Conservation (phyloP, 768 basidiomycete species). For the Candolleomyces eurysporus region DNA sequence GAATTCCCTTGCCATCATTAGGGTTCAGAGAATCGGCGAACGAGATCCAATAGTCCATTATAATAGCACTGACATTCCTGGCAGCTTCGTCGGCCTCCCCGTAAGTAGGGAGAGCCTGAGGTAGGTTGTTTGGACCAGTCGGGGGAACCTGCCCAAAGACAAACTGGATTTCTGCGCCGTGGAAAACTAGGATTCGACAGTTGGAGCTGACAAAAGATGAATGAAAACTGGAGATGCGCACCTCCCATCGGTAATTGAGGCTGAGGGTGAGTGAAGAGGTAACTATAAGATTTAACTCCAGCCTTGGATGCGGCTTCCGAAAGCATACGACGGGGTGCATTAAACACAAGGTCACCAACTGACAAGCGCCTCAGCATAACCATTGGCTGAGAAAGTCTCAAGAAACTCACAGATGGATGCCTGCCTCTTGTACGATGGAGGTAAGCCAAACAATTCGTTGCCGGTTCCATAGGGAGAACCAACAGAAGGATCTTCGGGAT, state of each 20-base stretch:
- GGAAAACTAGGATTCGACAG: constrained; percentile 31
- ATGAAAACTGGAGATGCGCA: constrained; percentile 26
- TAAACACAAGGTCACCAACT: constrained; percentile 41
- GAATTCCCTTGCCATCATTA: constrained; percentile 33
- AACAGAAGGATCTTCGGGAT: constrained; percentile 39
- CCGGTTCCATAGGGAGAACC: constrained; percentile 50
- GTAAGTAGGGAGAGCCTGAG: background rate
- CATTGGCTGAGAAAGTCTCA: background rate
- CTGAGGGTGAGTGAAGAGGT: constrained; percentile 42
- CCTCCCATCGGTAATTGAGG: constrained; percentile 26
- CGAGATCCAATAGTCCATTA: constrained; percentile 45
- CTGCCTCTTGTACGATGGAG: constrained; percentile 28
- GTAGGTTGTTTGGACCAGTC: no score
- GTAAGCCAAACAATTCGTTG: constrained; percentile 40
- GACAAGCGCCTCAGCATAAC: background rate
- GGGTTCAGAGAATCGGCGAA: constrained; percentile 37
- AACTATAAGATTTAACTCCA: constrained; percentile 39
- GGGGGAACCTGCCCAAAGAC: constrained; percentile 29
- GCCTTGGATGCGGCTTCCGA: constrained; percentile 35
- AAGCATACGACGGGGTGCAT: constrained; percentile 36
- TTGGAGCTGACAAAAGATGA: constrained; percentile 5
- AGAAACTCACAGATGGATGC: constrained; percentile 25
- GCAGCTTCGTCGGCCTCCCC: constrained; percentile 18
- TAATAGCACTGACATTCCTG: constrained; percentile 24
- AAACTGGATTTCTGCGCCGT: constrained; percentile 32